Evolutionary conservation across 306 rosid species (phyloP), one percentile per base, ranked within the genome.

Genomic region (Ormosia emarginata): DNA sequence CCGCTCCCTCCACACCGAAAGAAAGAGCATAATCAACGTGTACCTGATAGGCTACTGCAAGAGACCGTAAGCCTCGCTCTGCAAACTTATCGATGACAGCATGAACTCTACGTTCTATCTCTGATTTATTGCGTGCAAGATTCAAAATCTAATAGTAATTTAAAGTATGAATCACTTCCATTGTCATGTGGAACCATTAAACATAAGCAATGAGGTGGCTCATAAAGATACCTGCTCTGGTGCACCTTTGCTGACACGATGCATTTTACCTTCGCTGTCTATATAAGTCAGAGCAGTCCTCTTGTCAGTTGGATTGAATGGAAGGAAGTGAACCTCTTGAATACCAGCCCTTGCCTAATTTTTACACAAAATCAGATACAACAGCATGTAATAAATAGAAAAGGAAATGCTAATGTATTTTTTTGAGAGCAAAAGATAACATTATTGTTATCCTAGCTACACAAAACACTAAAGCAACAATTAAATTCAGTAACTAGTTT

Each of bases 241-340:
- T 9, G 98, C 98, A 52, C 98, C 98, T 81, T 94, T 94, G 90
- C 97, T 90, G 71, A 89, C 97, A 6, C 98, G 89, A 58, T 92
- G 94, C 98, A 94, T 91, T 89, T 86, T 90, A 57, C 89, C 89
- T 15, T 81, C 87, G 9, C 57, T n/a, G 71, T 94, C 97, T 33
- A 84, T 87, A 53, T 94, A 94, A 73, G 98, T 94, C 57, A 94
- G 84, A 52, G 98, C 98, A 14, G 98, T 94, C 29, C 97, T 78
- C 88, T 92, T 94, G 79, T 90, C 93, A 13, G 97, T 94, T 34
- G 97, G 98, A 83, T 94, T 94, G 86, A 94, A 94, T 3, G 97
- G 98, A 89, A 91, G 94, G 83, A 93, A 93, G 82, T 93, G 98
- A 80, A 93, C 86, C 82, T 85, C 97, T 90, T 81, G 86, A 82